These are phyloP conservation scores for Heteromeles arbutifolia DNA, from an alignment of 306 rosid genomes.

Conservation along the genomic window DNA sequence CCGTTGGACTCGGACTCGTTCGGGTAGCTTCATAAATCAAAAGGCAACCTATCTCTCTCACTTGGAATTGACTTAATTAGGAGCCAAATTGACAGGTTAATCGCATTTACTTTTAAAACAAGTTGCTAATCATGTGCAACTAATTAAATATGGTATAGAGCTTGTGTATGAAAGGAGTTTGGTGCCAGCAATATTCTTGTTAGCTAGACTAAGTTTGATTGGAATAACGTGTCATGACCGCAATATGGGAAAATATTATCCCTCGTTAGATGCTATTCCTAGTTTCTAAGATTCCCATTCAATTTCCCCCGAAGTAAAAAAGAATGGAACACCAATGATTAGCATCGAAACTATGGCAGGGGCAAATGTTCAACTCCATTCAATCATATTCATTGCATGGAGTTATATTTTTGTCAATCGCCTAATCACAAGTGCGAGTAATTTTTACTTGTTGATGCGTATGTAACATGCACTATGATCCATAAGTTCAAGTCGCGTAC, in stretches of 20 bases:
- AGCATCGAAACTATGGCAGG: not conserved
- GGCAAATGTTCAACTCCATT: not conserved
- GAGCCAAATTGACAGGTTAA: not conserved
- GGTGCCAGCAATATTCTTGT: too few species aligned
- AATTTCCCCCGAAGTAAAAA: not conserved
- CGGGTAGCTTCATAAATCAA: not conserved
- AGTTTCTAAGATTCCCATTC: not conserved
- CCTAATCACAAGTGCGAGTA: too few species aligned
- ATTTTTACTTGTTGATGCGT: too few species aligned
- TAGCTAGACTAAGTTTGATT: too few species aligned
- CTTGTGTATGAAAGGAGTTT: too few species aligned
- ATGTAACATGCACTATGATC: too few species aligned
- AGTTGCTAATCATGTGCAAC: too few species aligned
- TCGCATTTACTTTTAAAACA: too few species aligned
- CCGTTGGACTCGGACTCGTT: too few species aligned
- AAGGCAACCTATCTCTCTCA: not conserved
- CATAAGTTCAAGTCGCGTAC: too few species aligned
- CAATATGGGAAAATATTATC: not conserved
- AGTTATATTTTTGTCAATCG: not conserved
- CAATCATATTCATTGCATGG: not conserved
- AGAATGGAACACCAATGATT: not conserved
- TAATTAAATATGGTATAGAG: too few species aligned
- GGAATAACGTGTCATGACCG: not conserved
- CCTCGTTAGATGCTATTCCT: not conserved
- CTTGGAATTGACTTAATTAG: not conserved